Base-by-base conservation (phyloP, 2,329 filamentous ascomycete genomes). In the Cercospora sp. region DNA sequence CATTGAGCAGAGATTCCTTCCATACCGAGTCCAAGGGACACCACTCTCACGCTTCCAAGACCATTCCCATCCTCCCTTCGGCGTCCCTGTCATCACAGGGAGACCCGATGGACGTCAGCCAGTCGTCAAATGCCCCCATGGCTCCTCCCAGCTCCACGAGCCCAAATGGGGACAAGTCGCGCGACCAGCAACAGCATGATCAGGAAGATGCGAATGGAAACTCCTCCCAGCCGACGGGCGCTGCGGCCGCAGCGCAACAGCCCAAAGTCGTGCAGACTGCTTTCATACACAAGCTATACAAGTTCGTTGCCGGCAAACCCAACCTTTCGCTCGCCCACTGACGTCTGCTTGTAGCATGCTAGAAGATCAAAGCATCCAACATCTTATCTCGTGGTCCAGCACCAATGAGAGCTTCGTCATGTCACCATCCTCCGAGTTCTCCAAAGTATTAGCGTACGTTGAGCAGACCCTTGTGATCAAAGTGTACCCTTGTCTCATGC, bases 271-370 rank as follows among this genome's bases (percentile, higher is more conserved):
- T 98, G 16, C 95, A 99, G 82, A 98, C 95, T 10, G 95, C 95
- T 23, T 99, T 99, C 77, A 98, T 99, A 72, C 95, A 99, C 81
- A 99, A 99, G 81, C 88, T 99, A 40, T 99, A 98, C 85, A 97
- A 96, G 94, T 97, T 85, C 77, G 90, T 78, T 45, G 8, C 40
- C 16, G 13, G 23, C 18, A 16, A 18, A n/a, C 31, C 42, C 36
- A 30, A 26, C 5, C 5, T 57, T 23, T 55, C 42, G 63, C n/a
- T 28, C 63, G 70, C 80, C 82, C 73, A 82, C 76, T 42, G 51
- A 68, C 62, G 13, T 48, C 36, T 36, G 12, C 51, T 20, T 36
- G 72, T 78, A 98, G 94, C 82, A 98, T 99, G 95, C 85, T 99
- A 70, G 95, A 99, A 80, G 95, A 99, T 79, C 89, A 89, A 40